Base-by-base conservation (phyloP, 768 basidiomycete genomes). In the Podaxis sp. region DNA sequence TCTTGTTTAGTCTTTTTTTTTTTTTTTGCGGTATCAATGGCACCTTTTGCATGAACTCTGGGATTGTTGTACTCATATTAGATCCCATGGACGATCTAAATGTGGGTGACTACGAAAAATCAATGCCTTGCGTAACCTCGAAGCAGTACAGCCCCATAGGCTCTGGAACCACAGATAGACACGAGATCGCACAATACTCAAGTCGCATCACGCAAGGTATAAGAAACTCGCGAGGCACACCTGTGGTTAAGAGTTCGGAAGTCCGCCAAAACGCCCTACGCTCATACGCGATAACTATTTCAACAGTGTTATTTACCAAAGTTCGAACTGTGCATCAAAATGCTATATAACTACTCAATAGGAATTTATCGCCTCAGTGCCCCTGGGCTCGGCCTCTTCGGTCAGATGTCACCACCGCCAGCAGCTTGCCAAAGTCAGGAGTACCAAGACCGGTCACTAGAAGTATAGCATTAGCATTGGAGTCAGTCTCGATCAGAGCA, bases 401-500 rank as follows among this genome's bases (percentile, higher is more conserved):
- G 5, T 16, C 18, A 35, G 18, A 1, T 6, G 50, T 51, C n/a
- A 77, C 73, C 51, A 81, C 60, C 10, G 72, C 68, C 68, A 76
- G 71, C 46, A 87, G 67, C 64, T 78, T 78, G 13, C 73, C 71
- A 61, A 86, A 83, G 71, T 85, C 73, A 3, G 83, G 83, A 9
- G 82, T 84, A 23, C 82, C 82, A 5, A 82, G 66, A 13, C 82
- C 83, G 59, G 82, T 84, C 18, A 84, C 81, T 78, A 62, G 32
- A 53, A 32, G 36, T 50, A 5, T 23, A 47, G 21, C 3, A 48
- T 25, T 48, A 48, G 6, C 23, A 48, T 23, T 23, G 5, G 25
- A 27, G 10, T 32, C 14, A 59, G 40, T 37, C 40, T 44, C 13
- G 44, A 56, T 47, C 61, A 47, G 37, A 44, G 52, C 18, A 36